Conservation (phyloP, 306 rosid genomes). For the Lathyrus aphaca region DNA sequence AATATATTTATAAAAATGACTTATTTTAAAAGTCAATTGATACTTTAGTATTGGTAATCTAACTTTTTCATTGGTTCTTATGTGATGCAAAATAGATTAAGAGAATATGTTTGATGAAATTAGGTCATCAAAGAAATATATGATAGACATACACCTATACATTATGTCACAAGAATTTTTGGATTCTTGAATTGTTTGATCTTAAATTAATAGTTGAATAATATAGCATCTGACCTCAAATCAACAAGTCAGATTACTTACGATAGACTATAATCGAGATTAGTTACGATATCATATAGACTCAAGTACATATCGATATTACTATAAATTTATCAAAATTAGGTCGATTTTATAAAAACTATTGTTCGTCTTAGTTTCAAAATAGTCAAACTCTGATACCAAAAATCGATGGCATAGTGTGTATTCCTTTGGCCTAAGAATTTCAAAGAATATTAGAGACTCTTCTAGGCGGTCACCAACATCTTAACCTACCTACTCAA, state of each 20-base stretch:
- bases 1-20: not conserved
- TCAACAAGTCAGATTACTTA: too few species aligned
- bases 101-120: constrained; percentile 1
- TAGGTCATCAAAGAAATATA: not conserved
- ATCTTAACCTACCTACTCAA: constrained; percentile 55
- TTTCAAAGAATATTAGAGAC: not conserved
- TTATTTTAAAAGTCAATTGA: constrained; percentile 46
- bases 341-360: too few species aligned
- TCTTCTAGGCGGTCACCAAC: constrained; percentile 61
- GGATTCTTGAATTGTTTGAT: too few species aligned
- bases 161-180: not conserved
- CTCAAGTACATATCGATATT: too few species aligned
- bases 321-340: too few species aligned
- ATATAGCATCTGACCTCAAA: too few species aligned
- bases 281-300: too few species aligned
- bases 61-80: constrained; percentile 46
- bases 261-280: too few species aligned
- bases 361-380: too few species aligned
- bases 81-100: not conserved
- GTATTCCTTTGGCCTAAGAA: not conserved
- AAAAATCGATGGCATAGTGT: not conserved
- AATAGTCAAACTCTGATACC: too few species aligned
- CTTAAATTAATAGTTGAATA: too few species aligned
- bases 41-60: constrained; percentile 56
- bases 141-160: not conserved